Evolutionary conservation across 495 filamentous ascomycete genomes (phyloP), one percentile per base, ranked within the genome.

Genomic region (Bacidia rubella): DNA sequence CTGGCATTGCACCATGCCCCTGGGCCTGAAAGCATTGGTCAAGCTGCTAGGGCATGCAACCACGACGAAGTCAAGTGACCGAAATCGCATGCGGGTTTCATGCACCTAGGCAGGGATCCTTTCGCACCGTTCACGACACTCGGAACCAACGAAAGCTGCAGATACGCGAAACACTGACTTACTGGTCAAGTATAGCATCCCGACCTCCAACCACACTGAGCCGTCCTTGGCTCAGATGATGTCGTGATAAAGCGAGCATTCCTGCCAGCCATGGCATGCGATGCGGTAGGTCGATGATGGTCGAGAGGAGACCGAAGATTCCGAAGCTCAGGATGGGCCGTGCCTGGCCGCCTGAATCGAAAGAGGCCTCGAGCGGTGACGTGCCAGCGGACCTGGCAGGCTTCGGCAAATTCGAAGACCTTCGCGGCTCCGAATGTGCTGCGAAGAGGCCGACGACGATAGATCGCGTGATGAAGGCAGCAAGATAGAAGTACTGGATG

Each of bases 201-300:
- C 83, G 78, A 63, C 74, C 73, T 66, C 85, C 87, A 35, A 94
- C 64, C 66, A 25, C 29, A 5, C 68, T 73, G 59, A 87, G 83
- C 56, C 86, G 84, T 38, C 87, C 85, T 58, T 69, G 70, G 59
- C 90, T 63, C 60, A 78, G 71, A 54, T 76, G 72, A 72, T 83
- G 81, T 67, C 89, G 87, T 51, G 81, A 60, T 61, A 95, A 74
- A 48, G 83, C 79, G 32, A 89, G 60, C 50, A 77, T 63, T 59
- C 85, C 86, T 60, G 68, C 72, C 41, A 93, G 71, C 89, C 89
- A 95, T 32, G 89, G 89, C 86, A 93, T 90, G 65, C 85, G 81
- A 53, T 65, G 62, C 54, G 84, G 73, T 53, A 94, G 63, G 70
- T 85, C 80, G 61, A 87, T 57, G 29, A 90, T 68, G 59, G 75